These are phyloP conservation scores for Mrakia gelida DNA, from an alignment of 768 basidiomycete species.

Conservation along the genomic window DNA sequence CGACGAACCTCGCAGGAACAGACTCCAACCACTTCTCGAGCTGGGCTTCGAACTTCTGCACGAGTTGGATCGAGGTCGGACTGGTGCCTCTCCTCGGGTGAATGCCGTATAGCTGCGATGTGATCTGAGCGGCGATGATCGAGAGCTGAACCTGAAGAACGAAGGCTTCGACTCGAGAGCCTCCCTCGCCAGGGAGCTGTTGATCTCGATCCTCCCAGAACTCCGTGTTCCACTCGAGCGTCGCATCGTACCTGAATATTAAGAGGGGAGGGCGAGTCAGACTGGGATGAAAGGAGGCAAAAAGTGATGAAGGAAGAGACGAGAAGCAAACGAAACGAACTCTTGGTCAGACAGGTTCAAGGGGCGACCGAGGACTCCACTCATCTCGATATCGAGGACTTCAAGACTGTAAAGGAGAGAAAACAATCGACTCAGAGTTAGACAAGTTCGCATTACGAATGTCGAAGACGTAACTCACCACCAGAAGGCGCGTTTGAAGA, in stretches of 20 bases:
- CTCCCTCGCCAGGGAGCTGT: not conserved
- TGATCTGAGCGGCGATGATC: not conserved
- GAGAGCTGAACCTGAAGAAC: not conserved
- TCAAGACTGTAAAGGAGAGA: not conserved
- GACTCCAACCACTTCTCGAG: not conserved
- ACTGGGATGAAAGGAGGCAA: not conserved
- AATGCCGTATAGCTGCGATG: not conserved
- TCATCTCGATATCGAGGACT: not conserved
- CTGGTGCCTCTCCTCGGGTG: too few relatives aligned
- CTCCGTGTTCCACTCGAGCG: not conserved
- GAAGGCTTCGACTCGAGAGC: not conserved
- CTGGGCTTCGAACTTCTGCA: not conserved
- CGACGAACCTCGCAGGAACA: not conserved
- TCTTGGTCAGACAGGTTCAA: not conserved
- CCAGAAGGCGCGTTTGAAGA: not conserved
- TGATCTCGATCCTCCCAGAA: not conserved
- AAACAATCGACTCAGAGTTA: too few relatives aligned
- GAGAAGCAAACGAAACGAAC: not conserved
- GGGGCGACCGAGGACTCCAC: not conserved
- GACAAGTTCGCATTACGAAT: too few relatives aligned
- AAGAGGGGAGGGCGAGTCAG: not conserved
- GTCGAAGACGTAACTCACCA: not conserved
- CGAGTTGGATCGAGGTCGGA: not conserved
- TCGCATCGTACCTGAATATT: not conserved
- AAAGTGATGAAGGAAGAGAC: not conserved